These are phyloP conservation scores for Linnemannia hyalina DNA, from an alignment of 192 early-diverging fungal species.

Conservation along the genomic window DNA sequence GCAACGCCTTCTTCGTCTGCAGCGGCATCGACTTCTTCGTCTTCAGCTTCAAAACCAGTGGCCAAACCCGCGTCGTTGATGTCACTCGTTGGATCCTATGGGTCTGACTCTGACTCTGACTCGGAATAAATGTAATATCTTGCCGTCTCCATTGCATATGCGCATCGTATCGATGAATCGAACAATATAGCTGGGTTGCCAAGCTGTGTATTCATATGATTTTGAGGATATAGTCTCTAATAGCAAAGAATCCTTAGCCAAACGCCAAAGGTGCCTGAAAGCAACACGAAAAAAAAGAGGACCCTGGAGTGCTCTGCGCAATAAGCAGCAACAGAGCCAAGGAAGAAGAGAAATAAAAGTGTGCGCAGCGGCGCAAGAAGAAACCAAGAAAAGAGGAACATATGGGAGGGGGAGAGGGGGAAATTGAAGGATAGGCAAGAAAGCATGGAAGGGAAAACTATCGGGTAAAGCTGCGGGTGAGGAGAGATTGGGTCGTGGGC, in stretches of 20 bases:
- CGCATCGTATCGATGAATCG: background rate
- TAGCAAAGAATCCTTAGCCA: background rate
- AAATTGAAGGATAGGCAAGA: background rate
- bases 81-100: constrained; percentile 44
- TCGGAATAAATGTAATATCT: background rate
- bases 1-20: background rate
- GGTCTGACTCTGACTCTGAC: constrained; percentile 48
- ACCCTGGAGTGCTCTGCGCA: background rate
- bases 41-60: background rate
- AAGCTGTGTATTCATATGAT: too few species aligned
- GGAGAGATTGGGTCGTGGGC: constrained; percentile 35
- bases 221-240: background rate
- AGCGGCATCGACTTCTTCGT: background rate
- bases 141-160: background rate
- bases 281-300: background rate
- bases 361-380: constrained; percentile 1
- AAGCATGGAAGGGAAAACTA: background rate
- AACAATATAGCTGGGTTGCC: too few species aligned
- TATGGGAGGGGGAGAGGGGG: background rate
- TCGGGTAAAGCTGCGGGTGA: constrained; percentile 49
- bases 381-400: background rate
- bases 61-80: constrained; percentile 31
- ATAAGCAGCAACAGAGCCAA: background rate
- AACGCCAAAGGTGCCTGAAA: background rate
- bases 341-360: background rate